phyloP scores from a whole-genome alignment of 2,329 filamentous ascomycete species.

The Ophiobolus disseminans region DNA sequence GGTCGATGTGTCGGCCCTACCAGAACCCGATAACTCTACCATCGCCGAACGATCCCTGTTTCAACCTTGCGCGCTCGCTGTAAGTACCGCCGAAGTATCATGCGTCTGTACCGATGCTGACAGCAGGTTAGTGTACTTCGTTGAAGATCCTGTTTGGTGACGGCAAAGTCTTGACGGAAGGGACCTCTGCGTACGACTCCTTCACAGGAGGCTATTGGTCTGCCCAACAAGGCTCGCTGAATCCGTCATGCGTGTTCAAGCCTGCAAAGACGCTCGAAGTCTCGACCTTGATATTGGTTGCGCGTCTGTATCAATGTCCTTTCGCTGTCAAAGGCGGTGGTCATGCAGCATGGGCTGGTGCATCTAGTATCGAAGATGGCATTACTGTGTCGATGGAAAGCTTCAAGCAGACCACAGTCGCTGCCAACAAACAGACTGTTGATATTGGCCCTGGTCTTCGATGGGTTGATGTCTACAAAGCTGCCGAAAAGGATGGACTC shows the following conservation, averaged over 20 bases:
- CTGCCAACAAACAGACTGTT: conserved; percentile 28
- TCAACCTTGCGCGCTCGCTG: conserved; percentile 28
- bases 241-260: conserved; percentile 39
- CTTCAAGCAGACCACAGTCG: conserved; percentile 29
- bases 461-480: conserved; percentile 46
- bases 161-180: conserved; percentile 19
- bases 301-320: conserved; percentile 37
- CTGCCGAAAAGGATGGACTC: conserved; percentile 35
- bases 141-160: conserved; percentile 19
- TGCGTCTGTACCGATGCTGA: background rate
- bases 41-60: conserved; percentile 10
- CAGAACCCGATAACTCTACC: conserved; percentile 13
- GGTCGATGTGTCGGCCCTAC: conserved; percentile 22
- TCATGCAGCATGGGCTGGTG: conserved; percentile 34
- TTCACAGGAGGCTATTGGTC: conserved; percentile 36
- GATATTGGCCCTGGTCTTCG: conserved; percentile 40
- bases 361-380: conserved; percentile 41
- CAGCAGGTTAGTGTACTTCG: conserved; percentile 25
- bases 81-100: conserved; percentile 15
- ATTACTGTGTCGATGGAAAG: conserved; percentile 39
- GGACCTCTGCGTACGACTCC: conserved; percentile 22
- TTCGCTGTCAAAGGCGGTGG: conserved; percentile 52
- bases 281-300: conserved; percentile 27
- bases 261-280: conserved; percentile 26
- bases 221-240: conserved; percentile 29